A percentile compares a stretch with the other conserved stretches of the same genome.
These are phyloP conservation scores for Lactarius psammicola DNA, from an alignment of 768 basidiomycete species.

Conservation along the genomic window DNA sequence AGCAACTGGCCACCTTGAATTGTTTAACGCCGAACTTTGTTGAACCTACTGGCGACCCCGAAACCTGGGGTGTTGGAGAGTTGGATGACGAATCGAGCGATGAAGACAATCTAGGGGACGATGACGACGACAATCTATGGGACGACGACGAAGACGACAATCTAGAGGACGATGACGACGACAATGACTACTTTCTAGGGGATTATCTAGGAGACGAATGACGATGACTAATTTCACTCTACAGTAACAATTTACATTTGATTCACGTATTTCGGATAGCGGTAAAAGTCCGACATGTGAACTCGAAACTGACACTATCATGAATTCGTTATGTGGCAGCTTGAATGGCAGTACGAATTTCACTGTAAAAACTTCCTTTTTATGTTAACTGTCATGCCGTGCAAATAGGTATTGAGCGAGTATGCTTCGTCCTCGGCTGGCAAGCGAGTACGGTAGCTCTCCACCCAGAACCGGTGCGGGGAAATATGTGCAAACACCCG, in stretches of 20 bases:
- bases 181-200: too few species aligned
- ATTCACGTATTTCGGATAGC: neutral
- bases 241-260: neutral
- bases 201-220: too few species aligned
- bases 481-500: neutral
- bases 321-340: neutral
- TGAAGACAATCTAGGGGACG: neutral
- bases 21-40: neutral
- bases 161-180: too few species aligned
- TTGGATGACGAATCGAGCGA: neutral
- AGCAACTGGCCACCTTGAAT: slow-evolving; percentile 18
- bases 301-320: neutral
- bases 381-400: neutral
- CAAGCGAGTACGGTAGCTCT: neutral
- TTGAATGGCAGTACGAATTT: neutral
- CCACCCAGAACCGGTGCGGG: neutral
- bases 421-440: neutral
- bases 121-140: too few species aligned
- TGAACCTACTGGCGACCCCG: slow-evolving; percentile 10
- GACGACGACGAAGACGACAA: too few species aligned
- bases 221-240: neutral
- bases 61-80: slow-evolving; percentile 22
- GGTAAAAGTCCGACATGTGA: neutral
- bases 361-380: neutral
- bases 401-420: too few species aligned